Base-by-base conservation (phyloP, 176 grass and related monocot species). In the Urochloa ruziziensis region DNA sequence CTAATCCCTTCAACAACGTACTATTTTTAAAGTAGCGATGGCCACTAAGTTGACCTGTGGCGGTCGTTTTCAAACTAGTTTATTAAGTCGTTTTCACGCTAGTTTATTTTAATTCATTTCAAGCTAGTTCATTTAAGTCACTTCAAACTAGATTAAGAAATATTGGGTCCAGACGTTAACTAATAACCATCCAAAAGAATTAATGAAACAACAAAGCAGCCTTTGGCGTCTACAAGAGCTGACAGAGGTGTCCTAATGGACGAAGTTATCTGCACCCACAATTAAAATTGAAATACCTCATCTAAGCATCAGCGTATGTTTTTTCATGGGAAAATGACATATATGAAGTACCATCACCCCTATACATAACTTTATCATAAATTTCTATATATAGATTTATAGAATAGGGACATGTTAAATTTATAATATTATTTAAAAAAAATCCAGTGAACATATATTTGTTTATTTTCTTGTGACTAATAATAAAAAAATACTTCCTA, bases 41-140 rank as follows among this genome's bases (percentile, higher is more conserved):
- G 48, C 30, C 74, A 73, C 32, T 21, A 71, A 88, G 57, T 59
- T 84, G 75, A 89, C 75, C 47, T 68, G 27, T 56, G 3, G 44
- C 78, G n/a, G 61, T 75, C 60, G 34, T 59, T 75, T 58, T 75
- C 61, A 46, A 21, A 21, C 10, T 48, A 29, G 8, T 49, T 35
- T 42, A 58, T 19, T 7, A 30, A 40, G 75, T 56, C 65, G 44
- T 72, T 71, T 63, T 72, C 57, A 42, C 18, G 19, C 14, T 46
- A 15, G 12, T 58, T 33, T 39, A 54, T 40, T 24, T 40, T 10
- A 29, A 37, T 58, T 60, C 67, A 48, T 74, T 73, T 66, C 67
- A 25, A 24, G 19, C 14, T 46, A 27, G 12, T 58, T 33, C 30
- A 54, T 24, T 24, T 10, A 29, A 37, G 75, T 60, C 67, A 48